Percentiles rank a stretch among this genome's conserved stretches.
phyloP scores from a whole-genome alignment of 1,284 basidiomycete genomes.

The Cryptococcus floricola region DNA sequence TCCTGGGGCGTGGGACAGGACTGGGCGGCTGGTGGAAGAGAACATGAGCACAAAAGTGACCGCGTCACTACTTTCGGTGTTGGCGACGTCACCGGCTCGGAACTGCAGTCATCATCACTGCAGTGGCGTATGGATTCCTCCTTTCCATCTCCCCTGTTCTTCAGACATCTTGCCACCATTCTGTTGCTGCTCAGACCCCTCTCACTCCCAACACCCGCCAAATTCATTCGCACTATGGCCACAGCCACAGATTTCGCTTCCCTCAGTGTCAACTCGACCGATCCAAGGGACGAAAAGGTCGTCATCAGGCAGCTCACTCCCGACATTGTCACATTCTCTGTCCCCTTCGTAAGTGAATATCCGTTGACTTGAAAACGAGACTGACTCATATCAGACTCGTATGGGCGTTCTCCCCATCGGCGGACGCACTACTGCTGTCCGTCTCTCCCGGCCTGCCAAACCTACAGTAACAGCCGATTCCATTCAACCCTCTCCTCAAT shows the following conservation, averaged over 20 bases:
- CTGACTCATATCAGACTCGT: conserved; percentile 47
- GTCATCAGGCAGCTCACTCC: conserved; percentile 46
- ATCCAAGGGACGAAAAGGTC: conserved; percentile 31
- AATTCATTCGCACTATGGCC: conserved; percentile 2
- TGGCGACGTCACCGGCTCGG: too few relatives aligned
- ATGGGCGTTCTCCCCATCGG: conserved; percentile 68
- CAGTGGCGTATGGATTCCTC: too few relatives aligned
- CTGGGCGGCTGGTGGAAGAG: too few relatives aligned
- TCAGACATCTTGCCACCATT: background rate
- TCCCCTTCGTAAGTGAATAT: conserved; percentile 40
- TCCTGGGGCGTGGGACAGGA: background rate
- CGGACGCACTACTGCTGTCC: conserved; percentile 77
- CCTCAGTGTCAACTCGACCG: conserved; percentile 18
- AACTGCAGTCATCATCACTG: too few relatives aligned
- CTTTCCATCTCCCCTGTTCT: background rate
- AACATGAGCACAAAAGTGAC: too few relatives aligned
- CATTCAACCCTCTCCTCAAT: conserved; percentile 14
- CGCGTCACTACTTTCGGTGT: too few relatives aligned
- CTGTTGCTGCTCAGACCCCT: background rate
- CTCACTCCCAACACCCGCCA: background rate
- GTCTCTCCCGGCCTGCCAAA: conserved; percentile 54
- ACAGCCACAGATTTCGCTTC: conserved; percentile 2
- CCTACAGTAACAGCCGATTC: conserved; percentile 7
- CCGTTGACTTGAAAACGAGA: background rate
- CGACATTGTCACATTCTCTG: conserved; percentile 47